A percentile compares a stretch with the other conserved stretches of the same genome.
Evolutionary conservation across 768 basidiomycete genomes (phyloP).

Genomic region (Calocybe gangraenosa): DNA sequence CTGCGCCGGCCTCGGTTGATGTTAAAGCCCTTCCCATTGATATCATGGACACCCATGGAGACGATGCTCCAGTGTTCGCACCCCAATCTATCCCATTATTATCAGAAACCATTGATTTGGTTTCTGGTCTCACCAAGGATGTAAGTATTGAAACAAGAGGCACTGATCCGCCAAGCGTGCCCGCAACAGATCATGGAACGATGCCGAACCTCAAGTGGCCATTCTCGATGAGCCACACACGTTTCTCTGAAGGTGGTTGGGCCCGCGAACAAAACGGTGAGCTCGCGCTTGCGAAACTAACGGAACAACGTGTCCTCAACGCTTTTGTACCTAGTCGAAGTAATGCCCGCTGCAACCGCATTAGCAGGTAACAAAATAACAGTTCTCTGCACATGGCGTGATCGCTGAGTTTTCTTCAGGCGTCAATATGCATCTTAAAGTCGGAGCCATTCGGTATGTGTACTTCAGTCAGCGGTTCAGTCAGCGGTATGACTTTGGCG

Average conservation of each 20-base stretch:
- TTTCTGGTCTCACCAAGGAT: no score
- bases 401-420: constrained; percentile 21
- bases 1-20: no score
- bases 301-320: not conserved
- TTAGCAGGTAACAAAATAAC: constrained; percentile 24
- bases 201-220: constrained; percentile 65
- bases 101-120: no score
- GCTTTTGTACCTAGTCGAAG: constrained; percentile 28
- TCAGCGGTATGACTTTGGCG: constrained; percentile 4
- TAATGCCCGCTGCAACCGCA: constrained; percentile 44
- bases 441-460: constrained; percentile 43
- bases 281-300: not conserved
- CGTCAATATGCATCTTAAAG: constrained; percentile 54
- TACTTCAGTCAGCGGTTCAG: not conserved
- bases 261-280: constrained; percentile 54
- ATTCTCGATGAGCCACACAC: constrained; percentile 56
- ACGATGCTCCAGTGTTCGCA: no score
- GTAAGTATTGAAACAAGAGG: no score
- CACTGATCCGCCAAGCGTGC: constrained; percentile 40
- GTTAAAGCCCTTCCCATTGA: no score
- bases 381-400: not conserved
- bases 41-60: no score
- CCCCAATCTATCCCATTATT: no score
- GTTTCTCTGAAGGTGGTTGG: constrained; percentile 62
- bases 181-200: constrained; percentile 54